phyloP scores from a whole-genome alignment of 306 rosid species.

The Erythrophleum fordii region DNA sequence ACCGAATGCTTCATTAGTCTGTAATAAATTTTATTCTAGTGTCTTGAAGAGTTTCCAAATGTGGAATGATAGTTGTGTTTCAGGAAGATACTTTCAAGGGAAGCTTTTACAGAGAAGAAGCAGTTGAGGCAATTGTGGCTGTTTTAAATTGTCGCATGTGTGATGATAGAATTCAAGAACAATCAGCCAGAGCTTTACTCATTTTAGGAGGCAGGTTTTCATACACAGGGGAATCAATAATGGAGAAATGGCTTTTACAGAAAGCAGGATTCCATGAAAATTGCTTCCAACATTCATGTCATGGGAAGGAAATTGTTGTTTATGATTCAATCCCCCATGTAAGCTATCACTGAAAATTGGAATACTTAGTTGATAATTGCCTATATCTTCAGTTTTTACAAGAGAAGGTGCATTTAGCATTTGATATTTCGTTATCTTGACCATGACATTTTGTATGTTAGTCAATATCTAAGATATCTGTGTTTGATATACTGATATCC shows the following conservation, averaged over 20 bases:
- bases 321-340: constrained; percentile 50
- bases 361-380: background rate
- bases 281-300: constrained; percentile 47
- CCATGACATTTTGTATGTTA: background rate
- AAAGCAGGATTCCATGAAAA: constrained; percentile 66
- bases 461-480: too few species aligned
- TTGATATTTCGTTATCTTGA: background rate
- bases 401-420: background rate
- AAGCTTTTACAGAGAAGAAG: constrained; percentile 84
- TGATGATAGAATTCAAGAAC: constrained; percentile 55
- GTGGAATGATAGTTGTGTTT: constrained; percentile 77
- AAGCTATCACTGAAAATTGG: constrained; percentile 17
- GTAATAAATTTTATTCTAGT: constrained; percentile 3
- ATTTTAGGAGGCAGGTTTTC: constrained; percentile 74
- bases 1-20: too few species aligned
- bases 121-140: constrained; percentile 62
- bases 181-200: constrained; percentile 71
- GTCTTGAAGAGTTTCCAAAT: constrained; percentile 55
- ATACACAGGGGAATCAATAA: constrained; percentile 56
- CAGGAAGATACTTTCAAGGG: constrained; percentile 73
- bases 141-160: constrained; percentile 56
- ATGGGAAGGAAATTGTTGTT: constrained; percentile 44
- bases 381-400: constrained; percentile 11
- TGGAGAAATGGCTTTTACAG: constrained; percentile 65
- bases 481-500: background rate